phyloP scores from a whole-genome alignment of 2,329 filamentous ascomycete species.

The Escovopsis weberi region DNA sequence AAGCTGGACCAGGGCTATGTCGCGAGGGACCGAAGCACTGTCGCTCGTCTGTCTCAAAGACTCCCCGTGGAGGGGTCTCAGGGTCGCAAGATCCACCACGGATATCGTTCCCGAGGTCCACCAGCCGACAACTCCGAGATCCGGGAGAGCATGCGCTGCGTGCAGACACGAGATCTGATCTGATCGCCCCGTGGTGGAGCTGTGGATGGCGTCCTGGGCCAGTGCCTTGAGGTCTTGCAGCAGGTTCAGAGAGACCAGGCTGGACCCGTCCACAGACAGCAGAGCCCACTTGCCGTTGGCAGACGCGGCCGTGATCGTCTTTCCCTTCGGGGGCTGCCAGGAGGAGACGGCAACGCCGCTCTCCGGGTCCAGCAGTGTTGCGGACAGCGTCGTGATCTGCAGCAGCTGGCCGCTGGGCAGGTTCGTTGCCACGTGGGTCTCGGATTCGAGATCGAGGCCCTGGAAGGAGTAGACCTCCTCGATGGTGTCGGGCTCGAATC shows the following conservation, averaged over 20 bases:
- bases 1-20: conserved; percentile 65
- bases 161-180: conserved; percentile 81
- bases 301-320: conserved; percentile 63
- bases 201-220: conserved; percentile 44
- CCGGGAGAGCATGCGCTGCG: conserved; percentile 46
- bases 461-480: conserved; percentile 73
- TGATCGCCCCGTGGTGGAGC: conserved; percentile 17
- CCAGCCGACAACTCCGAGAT: conserved; percentile 69
- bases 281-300: conserved; percentile 56
- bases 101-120: conserved; percentile 74
- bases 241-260: conserved; percentile 54
- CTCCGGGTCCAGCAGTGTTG: conserved; percentile 47
- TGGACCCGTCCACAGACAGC: conserved; percentile 62
- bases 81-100: conserved; percentile 51
- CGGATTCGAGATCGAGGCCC: conserved; percentile 52
- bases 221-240: conserved; percentile 39
- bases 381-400: conserved; percentile 57
- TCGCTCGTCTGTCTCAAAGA: conserved; percentile 45
- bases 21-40: conserved; percentile 66
- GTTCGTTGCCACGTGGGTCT: conserved; percentile 58
- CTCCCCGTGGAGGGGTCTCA: conserved; percentile 53
- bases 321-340: conserved; percentile 38
- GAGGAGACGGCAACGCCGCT: conserved; percentile 37
- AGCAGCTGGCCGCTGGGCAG: conserved; percentile 49
- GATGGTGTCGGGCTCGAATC: conserved; percentile 57